Base-by-base conservation (phyloP, 2,329 filamentous ascomycete species). In the Penicillium fuscoglaucum region DNA sequence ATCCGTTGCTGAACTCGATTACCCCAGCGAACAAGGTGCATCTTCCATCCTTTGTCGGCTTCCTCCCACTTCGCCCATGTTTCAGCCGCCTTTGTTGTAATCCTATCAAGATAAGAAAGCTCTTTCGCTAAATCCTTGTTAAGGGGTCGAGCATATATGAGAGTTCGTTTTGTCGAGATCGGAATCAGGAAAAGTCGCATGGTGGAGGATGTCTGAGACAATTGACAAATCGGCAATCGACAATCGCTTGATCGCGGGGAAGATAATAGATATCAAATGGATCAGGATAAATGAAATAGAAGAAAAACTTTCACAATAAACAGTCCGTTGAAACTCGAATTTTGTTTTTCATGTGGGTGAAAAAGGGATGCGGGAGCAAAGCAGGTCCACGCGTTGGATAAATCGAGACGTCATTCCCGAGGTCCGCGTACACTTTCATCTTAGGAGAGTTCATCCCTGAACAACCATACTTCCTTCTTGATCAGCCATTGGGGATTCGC, bases 171-270 rank as follows among this genome's bases (percentile, higher is more conserved):
- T 65, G 92, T 96, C 59, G 93, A 96, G 69, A 99, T 89, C 62
- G 95, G 95, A 57, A 99, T 85, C 64, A 99, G 87, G 78, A 92
- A 96, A 76, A 99, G 84, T 74, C 92, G 90, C 95, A 99, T 98
- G 61, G 53, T 40, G 44, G 29, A 31, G 9, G n/a, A 35, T 37
- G 15, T 29, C 31, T 26, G 13, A 33, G 24, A 43, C 28, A 49
- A 55, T 49, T 5, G 39, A 52, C 19, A 40, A 40, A 21, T 40
- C 13, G 29, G 29, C 21, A 31, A 56, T 56, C 7, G 52, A 49
- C 2, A 37, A 26, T 33, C 19, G 37, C 43, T 28, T 13, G 26
- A 26, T 50, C 45, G 45, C 26, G 17, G 37, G 15, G 28, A 26
- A 21, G 17, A 41, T 12, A 35, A 29, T 37, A 24, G 12, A 52